phyloP scores from a whole-genome alignment of 441 rosid genomes.

The Croton setiger region DNA sequence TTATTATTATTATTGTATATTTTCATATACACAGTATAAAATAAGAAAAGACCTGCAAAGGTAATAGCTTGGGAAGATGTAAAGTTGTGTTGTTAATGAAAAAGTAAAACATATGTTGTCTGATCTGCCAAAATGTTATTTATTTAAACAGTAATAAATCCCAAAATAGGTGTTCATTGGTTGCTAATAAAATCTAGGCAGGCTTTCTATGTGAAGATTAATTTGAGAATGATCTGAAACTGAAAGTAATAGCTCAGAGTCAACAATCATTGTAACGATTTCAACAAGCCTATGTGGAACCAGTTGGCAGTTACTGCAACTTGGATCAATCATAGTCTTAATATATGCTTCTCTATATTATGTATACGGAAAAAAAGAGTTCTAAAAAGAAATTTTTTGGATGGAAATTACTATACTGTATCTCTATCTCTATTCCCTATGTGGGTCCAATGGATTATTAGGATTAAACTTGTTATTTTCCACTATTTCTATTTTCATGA shows the following conservation, averaged over 20 bases:
- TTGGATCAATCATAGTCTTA: background rate
- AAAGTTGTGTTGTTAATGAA: slow-evolving; percentile 13
- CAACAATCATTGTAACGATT: slow-evolving; percentile 9
- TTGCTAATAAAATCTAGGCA: slow-evolving; percentile 13
- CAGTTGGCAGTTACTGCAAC: background rate
- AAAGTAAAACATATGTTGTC: slow-evolving; percentile 11
- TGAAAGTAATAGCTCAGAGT: slow-evolving; percentile 12
- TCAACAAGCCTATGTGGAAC: background rate
- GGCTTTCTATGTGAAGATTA: slow-evolving; percentile 15
- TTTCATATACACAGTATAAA: slow-evolving; percentile 9
- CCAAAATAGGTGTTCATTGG: slow-evolving; percentile 7
- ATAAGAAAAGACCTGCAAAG: slow-evolving; percentile 18
- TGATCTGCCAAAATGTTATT: slow-evolving; percentile 14
- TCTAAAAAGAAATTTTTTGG: no score
- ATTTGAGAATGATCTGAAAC: slow-evolving; percentile 9
- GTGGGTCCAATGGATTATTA: no score
- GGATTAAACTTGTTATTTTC: no score
- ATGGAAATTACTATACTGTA: no score
- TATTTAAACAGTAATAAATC: slow-evolving; percentile 9
- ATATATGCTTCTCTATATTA: no score
- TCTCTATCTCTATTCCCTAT: no score
- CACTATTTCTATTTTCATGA: no score
- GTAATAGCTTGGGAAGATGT: slow-evolving; percentile 23
- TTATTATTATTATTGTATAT: slow-evolving; percentile 5
- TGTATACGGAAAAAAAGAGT: no score